Percentiles rank a stretch among this genome's conserved stretches.
phyloP scores from a whole-genome alignment of 116 monocot species.

The Phalaenopsis hybrid region DNA sequence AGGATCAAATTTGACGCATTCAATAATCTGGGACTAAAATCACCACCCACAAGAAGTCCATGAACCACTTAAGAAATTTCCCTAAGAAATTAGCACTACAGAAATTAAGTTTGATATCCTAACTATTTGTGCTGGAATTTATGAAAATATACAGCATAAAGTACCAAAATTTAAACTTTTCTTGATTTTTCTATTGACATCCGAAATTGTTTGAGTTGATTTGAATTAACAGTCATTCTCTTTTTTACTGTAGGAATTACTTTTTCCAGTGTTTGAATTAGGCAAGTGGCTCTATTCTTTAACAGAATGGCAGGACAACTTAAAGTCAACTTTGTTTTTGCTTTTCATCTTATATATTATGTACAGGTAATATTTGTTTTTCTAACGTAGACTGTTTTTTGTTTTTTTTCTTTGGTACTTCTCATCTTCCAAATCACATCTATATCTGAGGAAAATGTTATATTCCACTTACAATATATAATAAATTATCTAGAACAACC shows the following conservation, averaged over 20 bases:
- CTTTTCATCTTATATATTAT: slow-evolving; percentile 38
- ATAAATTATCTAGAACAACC: neutral
- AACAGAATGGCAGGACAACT: slow-evolving; percentile 76
- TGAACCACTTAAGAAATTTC: too few relatives aligned
- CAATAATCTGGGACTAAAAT: too few relatives aligned
- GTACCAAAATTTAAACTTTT: neutral
- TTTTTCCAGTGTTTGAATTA: slow-evolving; percentile 59
- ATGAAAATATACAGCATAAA: neutral
- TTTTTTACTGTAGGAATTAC: slow-evolving; percentile 56
- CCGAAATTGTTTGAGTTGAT: neutral
- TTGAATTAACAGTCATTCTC: neutral
- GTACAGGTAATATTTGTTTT: slow-evolving; percentile 47
- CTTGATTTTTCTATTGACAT: neutral
- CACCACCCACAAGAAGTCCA: too few relatives aligned
- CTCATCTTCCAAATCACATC: neutral
- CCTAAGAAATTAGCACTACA: neutral
- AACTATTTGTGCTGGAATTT: neutral
- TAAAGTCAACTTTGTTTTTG: slow-evolving; percentile 69
- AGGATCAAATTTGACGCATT: too few relatives aligned
- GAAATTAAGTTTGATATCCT: neutral
- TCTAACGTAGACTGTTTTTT: neutral
- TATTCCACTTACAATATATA: neutral
- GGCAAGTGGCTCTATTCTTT: slow-evolving; percentile 46
- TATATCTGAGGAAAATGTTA: neutral
- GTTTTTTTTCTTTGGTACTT: neutral